Percentiles rank a stretch among this genome's conserved stretches.
Conservation (phyloP, 148 eudicot species). For the Dysphania ambrosioides region DNA sequence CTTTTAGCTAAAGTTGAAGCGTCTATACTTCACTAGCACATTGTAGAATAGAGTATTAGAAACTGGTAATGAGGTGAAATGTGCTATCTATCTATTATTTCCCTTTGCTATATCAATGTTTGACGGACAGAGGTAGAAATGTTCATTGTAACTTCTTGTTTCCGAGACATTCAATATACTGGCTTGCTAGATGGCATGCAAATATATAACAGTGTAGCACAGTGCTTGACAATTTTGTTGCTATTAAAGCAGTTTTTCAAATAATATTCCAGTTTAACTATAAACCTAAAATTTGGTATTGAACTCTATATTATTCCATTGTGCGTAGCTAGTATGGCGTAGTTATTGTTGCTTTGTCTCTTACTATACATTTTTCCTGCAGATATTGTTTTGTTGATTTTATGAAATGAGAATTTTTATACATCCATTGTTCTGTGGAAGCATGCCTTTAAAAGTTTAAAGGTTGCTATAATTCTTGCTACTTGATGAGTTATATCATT, state of each 20-base stretch:
- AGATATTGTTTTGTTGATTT: background rate
- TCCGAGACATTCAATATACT: background rate
- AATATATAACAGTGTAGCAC: background rate
- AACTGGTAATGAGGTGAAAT: background rate
- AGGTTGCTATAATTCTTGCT: background rate
- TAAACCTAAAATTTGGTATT: background rate
- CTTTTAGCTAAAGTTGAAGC: background rate
- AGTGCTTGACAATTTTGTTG: background rate
- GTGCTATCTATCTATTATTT: background rate
- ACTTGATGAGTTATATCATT: background rate
- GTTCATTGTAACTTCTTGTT: background rate
- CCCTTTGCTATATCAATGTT: background rate
- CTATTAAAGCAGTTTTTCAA: background rate
- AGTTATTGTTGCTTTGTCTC: background rate
- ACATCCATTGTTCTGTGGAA: background rate
- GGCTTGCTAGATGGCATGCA: background rate
- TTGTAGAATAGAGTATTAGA: background rate
- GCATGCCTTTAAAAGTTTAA: background rate
- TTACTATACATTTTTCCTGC: background rate
- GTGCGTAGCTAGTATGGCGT: background rate
- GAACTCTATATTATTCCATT: background rate
- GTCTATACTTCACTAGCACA: background rate
- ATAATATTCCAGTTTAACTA: background rate
- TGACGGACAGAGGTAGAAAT: background rate
- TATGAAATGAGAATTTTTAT: background rate